phyloP scores from a whole-genome alignment of 202 grass and related monocot genomes.

The Carex sylvatica region DNA sequence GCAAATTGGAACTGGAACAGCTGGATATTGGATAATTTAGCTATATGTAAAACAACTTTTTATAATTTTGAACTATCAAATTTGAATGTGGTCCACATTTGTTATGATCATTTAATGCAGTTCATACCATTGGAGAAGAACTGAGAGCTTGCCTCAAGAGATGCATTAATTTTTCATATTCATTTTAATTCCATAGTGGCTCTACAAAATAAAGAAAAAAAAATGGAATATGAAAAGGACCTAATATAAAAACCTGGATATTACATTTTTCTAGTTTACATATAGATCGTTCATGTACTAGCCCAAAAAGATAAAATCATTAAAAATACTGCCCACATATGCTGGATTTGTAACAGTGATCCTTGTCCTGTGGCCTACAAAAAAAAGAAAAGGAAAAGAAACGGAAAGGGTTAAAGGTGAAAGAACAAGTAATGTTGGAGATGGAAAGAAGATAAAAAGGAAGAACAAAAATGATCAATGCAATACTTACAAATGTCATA shows the following conservation, averaged over 20 bases:
- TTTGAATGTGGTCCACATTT: neutral
- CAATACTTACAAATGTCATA: neutral
- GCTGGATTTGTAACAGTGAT: conserved; percentile 1
- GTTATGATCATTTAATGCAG: neutral
- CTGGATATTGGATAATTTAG: no score
- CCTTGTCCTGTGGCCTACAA: conserved; percentile 45
- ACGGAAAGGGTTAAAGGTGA: neutral
- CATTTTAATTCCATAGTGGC: neutral
- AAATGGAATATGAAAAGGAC: neutral
- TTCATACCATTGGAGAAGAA: neutral
- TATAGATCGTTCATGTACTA: conserved; percentile 16
- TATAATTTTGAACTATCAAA: neutral
- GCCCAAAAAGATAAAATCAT: conserved; percentile 49
- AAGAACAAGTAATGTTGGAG: neutral
- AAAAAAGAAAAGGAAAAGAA: neutral
- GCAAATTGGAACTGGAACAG: no score
- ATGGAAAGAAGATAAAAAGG: neutral
- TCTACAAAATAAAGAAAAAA: neutral
- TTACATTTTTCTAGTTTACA: conserved; percentile 23
- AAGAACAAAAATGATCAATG: neutral
- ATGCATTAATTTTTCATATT: neutral
- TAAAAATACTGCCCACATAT: conserved; percentile 22
- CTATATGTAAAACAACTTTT: no score
- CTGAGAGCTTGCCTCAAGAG: neutral
- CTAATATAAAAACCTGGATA: neutral